Conservation (phyloP, 495 filamentous ascomycete species). For the Neurospora sp. region DNA sequence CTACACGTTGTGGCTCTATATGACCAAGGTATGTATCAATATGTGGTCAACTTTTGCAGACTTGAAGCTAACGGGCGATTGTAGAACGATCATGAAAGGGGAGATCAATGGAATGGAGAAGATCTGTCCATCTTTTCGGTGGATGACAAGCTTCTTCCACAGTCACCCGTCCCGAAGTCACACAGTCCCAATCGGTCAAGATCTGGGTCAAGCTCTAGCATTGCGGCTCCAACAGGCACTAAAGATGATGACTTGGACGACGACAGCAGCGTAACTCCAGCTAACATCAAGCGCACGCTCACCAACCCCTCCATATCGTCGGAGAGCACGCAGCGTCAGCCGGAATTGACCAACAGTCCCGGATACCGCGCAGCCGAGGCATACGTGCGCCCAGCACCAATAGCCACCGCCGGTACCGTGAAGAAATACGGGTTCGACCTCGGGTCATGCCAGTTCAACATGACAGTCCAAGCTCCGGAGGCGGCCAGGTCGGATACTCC, state of each 20-base stretch:
- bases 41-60: not conserved
- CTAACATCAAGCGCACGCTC: slow-evolving; percentile 63
- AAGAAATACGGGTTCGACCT: slow-evolving; percentile 68
- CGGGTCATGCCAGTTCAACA: slow-evolving; percentile 58
- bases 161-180: slow-evolving; percentile 33
- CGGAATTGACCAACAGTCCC: slow-evolving; percentile 45
- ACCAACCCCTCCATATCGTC: slow-evolving; percentile 62
- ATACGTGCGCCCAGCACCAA: slow-evolving; percentile 77
- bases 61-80: not conserved
- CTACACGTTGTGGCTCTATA: slow-evolving; percentile 85
- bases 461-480: slow-evolving; percentile 48
- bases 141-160: slow-evolving; percentile 65
- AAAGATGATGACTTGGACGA: slow-evolving; percentile 27
- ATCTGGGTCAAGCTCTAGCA: slow-evolving; percentile 5
- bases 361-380: slow-evolving; percentile 88
- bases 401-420: slow-evolving; percentile 60
- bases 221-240: not conserved
- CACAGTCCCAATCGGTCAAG: slow-evolving; percentile 28
- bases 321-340: slow-evolving; percentile 36
- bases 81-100: slow-evolving; percentile 78
- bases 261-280: slow-evolving; percentile 49
- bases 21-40: slow-evolving; percentile 45
- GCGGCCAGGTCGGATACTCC: slow-evolving; percentile 48
- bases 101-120: slow-evolving; percentile 96
- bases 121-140: slow-evolving; percentile 82